Conservation (phyloP, 352 stramenopile genomes). For the Phytophthora fragariaefolia region DNA sequence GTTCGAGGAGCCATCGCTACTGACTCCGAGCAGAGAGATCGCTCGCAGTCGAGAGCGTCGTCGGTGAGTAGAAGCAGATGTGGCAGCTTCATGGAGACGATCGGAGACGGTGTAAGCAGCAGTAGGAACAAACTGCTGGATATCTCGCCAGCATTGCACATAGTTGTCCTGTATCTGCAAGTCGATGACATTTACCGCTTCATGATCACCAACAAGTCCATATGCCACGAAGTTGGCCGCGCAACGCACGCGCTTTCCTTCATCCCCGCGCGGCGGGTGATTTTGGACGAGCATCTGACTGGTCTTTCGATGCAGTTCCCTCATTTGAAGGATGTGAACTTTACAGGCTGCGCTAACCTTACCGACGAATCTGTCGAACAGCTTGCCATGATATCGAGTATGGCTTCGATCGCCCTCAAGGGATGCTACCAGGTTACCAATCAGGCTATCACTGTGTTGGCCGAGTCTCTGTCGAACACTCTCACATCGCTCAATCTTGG, state of each 20-base stretch:
- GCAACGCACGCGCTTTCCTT: slow-evolving; percentile 57
- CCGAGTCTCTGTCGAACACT: slow-evolving; percentile 17
- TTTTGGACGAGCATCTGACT: slow-evolving; percentile 55
- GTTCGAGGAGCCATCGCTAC: slow-evolving; percentile 24
- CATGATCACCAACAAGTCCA: slow-evolving; percentile 50
- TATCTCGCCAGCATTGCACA: slow-evolving; percentile 52
- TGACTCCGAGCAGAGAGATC: slow-evolving; percentile 1
- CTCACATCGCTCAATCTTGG: slow-evolving; percentile 75
- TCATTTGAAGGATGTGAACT: slow-evolving; percentile 53
- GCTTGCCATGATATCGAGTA: slow-evolving; percentile 42
- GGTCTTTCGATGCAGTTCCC: slow-evolving; percentile 56
- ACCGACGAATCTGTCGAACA: slow-evolving; percentile 55
- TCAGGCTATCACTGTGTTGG: slow-evolving; percentile 43
- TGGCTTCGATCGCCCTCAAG: slow-evolving; percentile 62
- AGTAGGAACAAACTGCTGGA: slow-evolving; percentile 27
- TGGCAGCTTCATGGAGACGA: slow-evolving; percentile 29
- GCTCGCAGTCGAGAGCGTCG: slow-evolving; percentile 17
- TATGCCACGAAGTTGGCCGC: slow-evolving; percentile 51
- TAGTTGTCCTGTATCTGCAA: slow-evolving; percentile 51
- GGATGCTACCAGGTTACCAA: slow-evolving; percentile 78
- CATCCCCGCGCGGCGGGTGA: slow-evolving; percentile 53
- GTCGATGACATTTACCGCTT: slow-evolving; percentile 65
- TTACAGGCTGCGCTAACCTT: slow-evolving; percentile 69
- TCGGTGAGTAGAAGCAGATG: slow-evolving; percentile 22
- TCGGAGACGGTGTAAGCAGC: slow-evolving; percentile 20